Conservation (phyloP, 2,329 filamentous ascomycete genomes). For the Cercospora beticola region DNA sequence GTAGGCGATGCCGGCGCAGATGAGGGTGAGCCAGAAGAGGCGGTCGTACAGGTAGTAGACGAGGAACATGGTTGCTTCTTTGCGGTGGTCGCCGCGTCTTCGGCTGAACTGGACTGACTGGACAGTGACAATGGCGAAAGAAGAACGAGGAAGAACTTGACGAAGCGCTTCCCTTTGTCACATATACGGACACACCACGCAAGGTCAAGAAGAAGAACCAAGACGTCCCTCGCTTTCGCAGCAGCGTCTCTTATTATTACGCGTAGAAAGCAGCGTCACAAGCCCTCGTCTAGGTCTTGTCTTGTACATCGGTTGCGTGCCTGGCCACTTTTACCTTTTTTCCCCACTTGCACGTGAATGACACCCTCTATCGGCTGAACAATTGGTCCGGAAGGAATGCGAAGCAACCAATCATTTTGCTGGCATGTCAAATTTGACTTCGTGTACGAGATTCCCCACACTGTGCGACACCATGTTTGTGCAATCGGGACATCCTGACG, state of each 20-base stretch:
- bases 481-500: background rate
- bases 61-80: conserved; percentile 5
- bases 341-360: background rate
- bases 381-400: background rate
- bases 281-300: background rate
- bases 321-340: background rate
- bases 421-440: background rate
- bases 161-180: background rate
- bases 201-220: background rate
- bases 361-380: background rate
- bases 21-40: conserved; percentile 16
- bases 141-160: background rate
- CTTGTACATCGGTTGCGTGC: background rate
- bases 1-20: conserved; percentile 20
- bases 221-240: background rate
- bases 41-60: conserved; percentile 15
- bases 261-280: background rate
- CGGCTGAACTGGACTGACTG: background rate
- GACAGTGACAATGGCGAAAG: background rate
- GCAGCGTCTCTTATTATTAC: background rate
- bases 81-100: background rate
- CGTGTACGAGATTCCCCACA: background rate
- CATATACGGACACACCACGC: background rate
- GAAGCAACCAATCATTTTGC: background rate
- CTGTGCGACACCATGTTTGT: background rate